Base-by-base conservation (phyloP, 129 eudicot genomes). In the Escallonia rubra region DNA sequence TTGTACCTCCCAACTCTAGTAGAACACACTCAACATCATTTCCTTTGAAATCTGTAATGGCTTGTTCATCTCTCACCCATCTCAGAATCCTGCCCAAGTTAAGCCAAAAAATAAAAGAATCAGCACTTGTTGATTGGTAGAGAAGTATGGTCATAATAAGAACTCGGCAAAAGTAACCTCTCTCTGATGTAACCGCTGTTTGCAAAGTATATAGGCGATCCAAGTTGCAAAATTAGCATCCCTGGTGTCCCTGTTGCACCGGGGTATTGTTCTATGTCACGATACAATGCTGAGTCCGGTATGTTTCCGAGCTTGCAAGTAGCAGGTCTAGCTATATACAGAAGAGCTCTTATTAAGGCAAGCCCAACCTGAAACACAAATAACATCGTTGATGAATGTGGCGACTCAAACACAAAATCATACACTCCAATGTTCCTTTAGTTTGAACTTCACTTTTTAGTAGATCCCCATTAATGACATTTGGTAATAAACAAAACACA, bases 171-270 rank as follows among this genome's bases (percentile, higher is more conserved):
- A 44, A 12, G 2, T 34, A 8, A 94, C 99, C 97, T 94, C 76
- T 94, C 99, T 66, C 91, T 80, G 0, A 87, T 44, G 74, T 94
- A 94, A 65, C 77, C 64, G 10, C 79, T 57, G 72, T 83, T 89
- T 6, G 96, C 84, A 83, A 80, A 94, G 79, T 82, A 87, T 6
- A 90, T 85, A 1, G 99, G 99, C 12, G 99, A 89, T 43, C 99
- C 99, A 39, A 94, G 84, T 73, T 94, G 85, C 65, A 94, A 56
- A 68, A 85, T 41, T 8, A 94, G 72, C 10, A 89, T 70, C 2
- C 83, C 91, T 0, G 93, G 84, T 49, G 73, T 44, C 14, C 65
- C 81, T 6, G 16, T 71, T 12, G 96, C 83, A 41, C 54, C 66
- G 0, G 96, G 97, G 71, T 94, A 90, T 66, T 94, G 97, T 69